Evolutionary conservation across 495 filamentous ascomycete genomes (phyloP), one percentile per base, ranked within the genome.

Genomic region (Extremus antarcticus): DNA sequence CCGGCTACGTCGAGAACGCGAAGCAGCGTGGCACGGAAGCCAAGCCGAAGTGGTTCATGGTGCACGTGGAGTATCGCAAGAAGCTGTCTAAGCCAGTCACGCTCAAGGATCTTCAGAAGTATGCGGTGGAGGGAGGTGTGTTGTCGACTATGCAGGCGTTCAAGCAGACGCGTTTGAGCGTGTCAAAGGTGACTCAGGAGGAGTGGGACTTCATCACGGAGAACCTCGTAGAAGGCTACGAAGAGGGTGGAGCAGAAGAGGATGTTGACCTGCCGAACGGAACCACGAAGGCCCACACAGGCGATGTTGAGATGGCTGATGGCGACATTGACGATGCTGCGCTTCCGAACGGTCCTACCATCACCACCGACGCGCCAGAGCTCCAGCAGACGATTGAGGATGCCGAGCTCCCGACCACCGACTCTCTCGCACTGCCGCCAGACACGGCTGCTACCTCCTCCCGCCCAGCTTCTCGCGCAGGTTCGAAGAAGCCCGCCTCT

Each of bases 11-110:
- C 65, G 69, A 85, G 8, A 87, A 84, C 60, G 79, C 75, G 17
- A 76, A 78, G 38, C 38, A 24, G 20, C 43, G 48, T 3, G 51
- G 40, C 20, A 77, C 70, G 3, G 81, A 77, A n/a, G 79, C 84
- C n/a, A 78, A 84, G 40, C 88, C 88, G 8, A 90, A 84, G 64
- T 98, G 92, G 92, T 84, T 79, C 38, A 77, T 88, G 39, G 92
- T 97, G 20, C 83, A 91, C 51, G 92, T 98, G 45, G 76, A 82
- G 63, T 95, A 94, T 67, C 78, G 82, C 50, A 78, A 78, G 63
- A 95, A 94, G 69, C 84, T 97, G 57, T 65, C 68, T n/a, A 73
- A 77, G n/a, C 75, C 81, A 2, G 75, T 96, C 49, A 79, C 77
- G 9, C 47, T 96, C 54, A 77, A 78, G 55, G 84, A 90, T 62